A percentile compares a stretch with the other conserved stretches of the same genome.
Conservation (phyloP, 1,284 basidiomycete genomes). For the Stereum hirsutum region DNA sequence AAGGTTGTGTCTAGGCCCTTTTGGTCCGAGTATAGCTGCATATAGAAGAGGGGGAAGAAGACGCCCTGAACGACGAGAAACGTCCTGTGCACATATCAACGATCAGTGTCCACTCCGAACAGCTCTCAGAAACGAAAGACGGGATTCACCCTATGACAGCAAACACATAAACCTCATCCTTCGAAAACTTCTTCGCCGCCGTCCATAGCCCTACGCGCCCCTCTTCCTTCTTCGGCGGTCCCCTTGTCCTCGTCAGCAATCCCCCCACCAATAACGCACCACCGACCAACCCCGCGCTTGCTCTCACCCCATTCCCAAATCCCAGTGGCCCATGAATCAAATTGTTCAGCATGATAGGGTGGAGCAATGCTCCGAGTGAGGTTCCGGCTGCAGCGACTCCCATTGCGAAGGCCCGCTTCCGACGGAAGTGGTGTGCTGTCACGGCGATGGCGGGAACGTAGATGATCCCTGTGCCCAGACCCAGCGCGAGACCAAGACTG, state of each 20-base stretch:
- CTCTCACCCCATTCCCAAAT: conserved; percentile 11
- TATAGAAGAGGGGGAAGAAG: conserved; percentile 35
- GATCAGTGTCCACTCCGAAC: not conserved
- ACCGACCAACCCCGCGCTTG: conserved; percentile 3
- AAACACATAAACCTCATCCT: conserved; percentile 3
- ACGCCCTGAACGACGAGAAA: conserved; percentile 24
- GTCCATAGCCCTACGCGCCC: conserved; percentile 22
- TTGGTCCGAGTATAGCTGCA: conserved; percentile 29
- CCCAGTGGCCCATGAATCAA: conserved; percentile 14
- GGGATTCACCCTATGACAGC: not conserved
- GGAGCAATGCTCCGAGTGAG: conserved; percentile 17
- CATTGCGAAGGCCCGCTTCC: conserved; percentile 12
- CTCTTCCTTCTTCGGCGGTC: conserved; percentile 6
- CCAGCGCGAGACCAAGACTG: conserved; percentile 13
- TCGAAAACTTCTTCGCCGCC: conserved; percentile 4
- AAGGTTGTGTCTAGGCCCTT: conserved; percentile 7
- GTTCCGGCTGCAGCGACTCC: conserved; percentile 15
- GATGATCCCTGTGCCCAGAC: conserved; percentile 9
- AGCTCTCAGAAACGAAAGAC: not conserved
- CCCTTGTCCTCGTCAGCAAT: conserved; percentile 2
- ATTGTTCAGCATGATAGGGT: conserved; percentile 21
- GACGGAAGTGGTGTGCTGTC: conserved; percentile 13
- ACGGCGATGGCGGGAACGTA: conserved; percentile 14
- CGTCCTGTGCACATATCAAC: conserved; percentile 18
- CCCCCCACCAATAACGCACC: conserved; percentile 5